Evolutionary conservation across 164 flowering plant genomes (phyloP).

Genomic region (Platanus orientalis): DNA sequence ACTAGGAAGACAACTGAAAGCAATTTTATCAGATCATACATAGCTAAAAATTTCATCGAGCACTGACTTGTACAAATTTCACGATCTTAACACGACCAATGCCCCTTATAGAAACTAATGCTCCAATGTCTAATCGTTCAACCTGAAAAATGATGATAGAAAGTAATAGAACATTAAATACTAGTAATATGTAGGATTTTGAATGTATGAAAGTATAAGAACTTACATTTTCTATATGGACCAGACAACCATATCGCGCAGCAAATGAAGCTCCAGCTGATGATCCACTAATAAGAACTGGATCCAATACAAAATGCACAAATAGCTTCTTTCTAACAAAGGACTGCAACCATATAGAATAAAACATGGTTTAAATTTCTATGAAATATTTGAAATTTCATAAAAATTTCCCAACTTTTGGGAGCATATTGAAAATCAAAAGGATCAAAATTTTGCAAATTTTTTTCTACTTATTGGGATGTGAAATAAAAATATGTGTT

Average conservation of each 20-base stretch:
- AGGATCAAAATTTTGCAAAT: not conserved
- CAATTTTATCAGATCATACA: not conserved
- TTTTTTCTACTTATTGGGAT: too few relatives aligned
- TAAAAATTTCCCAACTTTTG: too few relatives aligned
- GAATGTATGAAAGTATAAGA: slow-evolving; percentile 3
- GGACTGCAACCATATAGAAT: slow-evolving; percentile 42
- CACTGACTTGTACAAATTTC: slow-evolving; percentile 38
- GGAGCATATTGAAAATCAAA: not conserved
- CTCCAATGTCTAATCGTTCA: slow-evolving; percentile 59
- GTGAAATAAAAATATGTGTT: too few relatives aligned
- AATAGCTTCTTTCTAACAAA: slow-evolving; percentile 44
- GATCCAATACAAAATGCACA: slow-evolving; percentile 73
- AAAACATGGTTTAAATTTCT: not conserved
- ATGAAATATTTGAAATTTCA: not conserved
- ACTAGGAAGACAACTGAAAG: not conserved
- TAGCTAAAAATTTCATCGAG: not conserved
- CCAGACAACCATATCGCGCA: slow-evolving; percentile 64
- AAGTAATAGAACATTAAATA: not conserved
- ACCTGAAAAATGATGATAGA: slow-evolving; percentile 34
- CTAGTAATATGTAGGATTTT: not conserved
- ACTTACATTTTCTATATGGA: slow-evolving; percentile 52
- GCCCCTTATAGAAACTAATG: slow-evolving; percentile 61
- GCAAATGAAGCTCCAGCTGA: slow-evolving; percentile 51
- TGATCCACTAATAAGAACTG: slow-evolving; percentile 28
- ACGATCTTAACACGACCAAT: slow-evolving; percentile 57